phyloP scores from a whole-genome alignment of 2,329 filamentous ascomycete species.

The Bipolaris sorokiniana region DNA sequence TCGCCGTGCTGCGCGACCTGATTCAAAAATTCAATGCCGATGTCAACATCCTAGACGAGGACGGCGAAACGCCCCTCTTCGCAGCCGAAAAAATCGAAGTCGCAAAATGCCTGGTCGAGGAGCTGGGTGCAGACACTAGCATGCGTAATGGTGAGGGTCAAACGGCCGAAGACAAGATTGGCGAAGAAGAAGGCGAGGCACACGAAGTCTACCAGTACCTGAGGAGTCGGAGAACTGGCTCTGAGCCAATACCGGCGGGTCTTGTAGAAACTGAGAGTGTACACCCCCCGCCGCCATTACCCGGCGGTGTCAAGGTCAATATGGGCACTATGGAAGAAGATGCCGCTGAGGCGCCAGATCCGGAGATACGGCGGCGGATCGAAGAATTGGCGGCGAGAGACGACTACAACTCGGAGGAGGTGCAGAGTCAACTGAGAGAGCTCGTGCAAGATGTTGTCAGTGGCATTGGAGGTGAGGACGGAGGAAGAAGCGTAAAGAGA shows the following conservation, averaged over 20 bases:
- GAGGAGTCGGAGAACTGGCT: slow-evolving; percentile 34
- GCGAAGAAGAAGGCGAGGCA: slow-evolving; percentile 75
- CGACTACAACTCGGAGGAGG: slow-evolving; percentile 81
- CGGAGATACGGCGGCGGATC: slow-evolving; percentile 83
- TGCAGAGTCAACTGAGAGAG: slow-evolving; percentile 77
- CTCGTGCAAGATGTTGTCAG: slow-evolving; percentile 81
- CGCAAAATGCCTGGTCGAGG: slow-evolving; percentile 80
- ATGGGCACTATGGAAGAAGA: slow-evolving; percentile 72
- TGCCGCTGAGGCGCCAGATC: slow-evolving; percentile 68
- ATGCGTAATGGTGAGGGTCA: slow-evolving; percentile 75
- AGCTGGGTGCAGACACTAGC: slow-evolving; percentile 72
- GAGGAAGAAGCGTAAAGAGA: slow-evolving; percentile 57
- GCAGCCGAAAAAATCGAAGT: slow-evolving; percentile 83
- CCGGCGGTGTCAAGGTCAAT: slow-evolving; percentile 77
- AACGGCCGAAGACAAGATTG: slow-evolving; percentile 82
- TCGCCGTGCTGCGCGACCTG: slow-evolving; percentile 77
- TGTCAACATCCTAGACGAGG: slow-evolving; percentile 84
- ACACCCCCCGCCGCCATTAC: slow-evolving; percentile 65
- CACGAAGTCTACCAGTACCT: slow-evolving; percentile 78
- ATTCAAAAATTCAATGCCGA: slow-evolving; percentile 78
- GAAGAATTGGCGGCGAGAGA: slow-evolving; percentile 84
- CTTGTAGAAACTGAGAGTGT: slow-evolving; percentile 31
- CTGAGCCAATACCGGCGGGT: slow-evolving; percentile 33
- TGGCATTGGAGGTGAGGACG: slow-evolving; percentile 66
- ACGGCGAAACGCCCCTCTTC: slow-evolving; percentile 93